Base-by-base conservation (phyloP, 306 rosid species). In the Acmispon strigosus region DNA sequence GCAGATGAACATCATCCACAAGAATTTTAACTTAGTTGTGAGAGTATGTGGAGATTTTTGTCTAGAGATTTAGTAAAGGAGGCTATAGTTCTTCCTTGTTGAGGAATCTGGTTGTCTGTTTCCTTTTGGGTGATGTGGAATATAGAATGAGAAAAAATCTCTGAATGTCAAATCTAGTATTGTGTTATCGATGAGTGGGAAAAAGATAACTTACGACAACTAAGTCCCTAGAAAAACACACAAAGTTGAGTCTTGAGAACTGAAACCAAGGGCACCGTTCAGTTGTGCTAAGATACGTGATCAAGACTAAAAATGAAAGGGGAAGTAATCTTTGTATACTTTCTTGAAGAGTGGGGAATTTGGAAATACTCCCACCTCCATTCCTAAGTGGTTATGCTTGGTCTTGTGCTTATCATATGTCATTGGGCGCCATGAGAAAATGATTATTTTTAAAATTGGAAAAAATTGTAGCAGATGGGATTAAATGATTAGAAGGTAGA, bases 201-300 rank as follows among this genome's bases (percentile, higher is more conserved):
- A 6, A 9, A 70, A 77, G 34, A 18, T 62, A 62, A 22, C 2
- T 18, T 64, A 12, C 34, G n/a, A 16, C 9, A 36, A 66, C 11
- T 48, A 14, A 48, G 32, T 27, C 32, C 32, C 32, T 2, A 27
- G 24, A 39, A 48, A 49, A 54, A 54, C 6, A 54, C 11, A 39
- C 12, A 43, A 39, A 55, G 24, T 27, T 60, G 50, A 41, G 32
- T 65, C 60, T 75, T 66, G 51, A 66, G 65, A 75, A 22, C 59
- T 34, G 43, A 44, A 62, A 27, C 36, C 15, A 9, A 65, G 57
- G 66, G 41, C 16, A 22, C 22, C 54, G 44, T 24, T 53, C 12
- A 24, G 4, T 22, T 17, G 56, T 43, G 13, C 65, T 2, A 43
- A 20, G 54, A 52, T 44, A 22, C 32, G 24, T 54, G 5, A 22